Conservation (phyloP, 805 yeast species). For the Cyberlindnera nakhonratchasimensis region DNA sequence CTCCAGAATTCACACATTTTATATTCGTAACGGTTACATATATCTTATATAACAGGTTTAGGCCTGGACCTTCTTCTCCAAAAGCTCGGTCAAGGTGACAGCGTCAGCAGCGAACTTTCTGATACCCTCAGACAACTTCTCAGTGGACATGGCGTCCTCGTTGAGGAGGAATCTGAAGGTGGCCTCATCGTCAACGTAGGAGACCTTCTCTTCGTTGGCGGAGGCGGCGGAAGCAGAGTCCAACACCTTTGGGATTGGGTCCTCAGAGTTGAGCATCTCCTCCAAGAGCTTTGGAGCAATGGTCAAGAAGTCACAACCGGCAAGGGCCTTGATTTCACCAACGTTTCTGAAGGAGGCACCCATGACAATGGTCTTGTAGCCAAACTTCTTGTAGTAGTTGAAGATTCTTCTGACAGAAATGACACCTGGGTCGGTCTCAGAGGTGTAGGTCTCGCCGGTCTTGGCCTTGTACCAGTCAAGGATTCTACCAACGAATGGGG, state of each 20-base stretch:
- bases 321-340: conserved; percentile 93
- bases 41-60: conserved; percentile 18
- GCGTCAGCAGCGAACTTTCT: conserved; percentile 95
- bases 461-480: conserved; percentile 96
- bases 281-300: conserved; percentile 91
- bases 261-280: conserved; percentile 76
- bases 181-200: conserved; percentile 82
- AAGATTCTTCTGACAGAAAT: conserved; percentile 78
- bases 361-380: conserved; percentile 97
- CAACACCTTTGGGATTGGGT: conserved; percentile 75
- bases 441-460: conserved; percentile 83
- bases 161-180: conserved; percentile 86
- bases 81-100: conserved; percentile 65
- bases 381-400: conserved; percentile 97
- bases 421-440: conserved; percentile 94
- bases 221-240: conserved; percentile 62
- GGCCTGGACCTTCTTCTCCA: conserved; percentile 54
- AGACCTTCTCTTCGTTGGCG: conserved; percentile 61
- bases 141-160: conserved; percentile 98
- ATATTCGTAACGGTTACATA: too few relatives aligned
- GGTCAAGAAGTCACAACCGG: conserved; percentile 96
- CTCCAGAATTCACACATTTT: too few relatives aligned
- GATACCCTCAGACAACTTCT: conserved; percentile 96
- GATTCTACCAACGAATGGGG: conserved; percentile 99
- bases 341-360: conserved; percentile 99